Evolutionary conservation across 768 basidiomycete species (phyloP).

Genomic region (Pleurotus tuber-regium): DNA sequence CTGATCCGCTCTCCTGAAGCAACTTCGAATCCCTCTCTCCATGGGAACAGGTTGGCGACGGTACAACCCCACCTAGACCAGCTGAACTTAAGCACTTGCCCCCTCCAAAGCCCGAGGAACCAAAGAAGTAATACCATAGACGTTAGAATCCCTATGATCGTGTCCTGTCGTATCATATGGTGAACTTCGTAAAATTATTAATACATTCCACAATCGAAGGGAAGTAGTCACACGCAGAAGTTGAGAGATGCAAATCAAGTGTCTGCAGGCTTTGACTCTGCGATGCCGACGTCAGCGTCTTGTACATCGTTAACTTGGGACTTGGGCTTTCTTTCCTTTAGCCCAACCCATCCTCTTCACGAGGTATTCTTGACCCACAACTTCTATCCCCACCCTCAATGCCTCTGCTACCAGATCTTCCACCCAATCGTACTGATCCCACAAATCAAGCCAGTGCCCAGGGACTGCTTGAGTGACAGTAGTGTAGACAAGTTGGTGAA

Average conservation of each 20-base stretch:
- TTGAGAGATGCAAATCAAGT: neutral
- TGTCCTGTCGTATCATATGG: neutral
- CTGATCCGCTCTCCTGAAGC: constrained; percentile 34
- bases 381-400: constrained; percentile 80
- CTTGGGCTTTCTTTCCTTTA: constrained; percentile 27
- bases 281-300: constrained; percentile 1
- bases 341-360: constrained; percentile 85
- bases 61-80: constrained; percentile 50
- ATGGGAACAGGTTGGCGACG: constrained; percentile 91
- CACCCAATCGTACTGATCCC: constrained; percentile 95
- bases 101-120: constrained; percentile 71
- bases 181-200: neutral
- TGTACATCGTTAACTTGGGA: constrained; percentile 24
- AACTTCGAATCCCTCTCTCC: constrained; percentile 93
- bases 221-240: neutral
- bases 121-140: constrained; percentile 63
- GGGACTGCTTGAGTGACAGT: constrained; percentile 86
- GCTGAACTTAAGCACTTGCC: constrained; percentile 75
- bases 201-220: no score
- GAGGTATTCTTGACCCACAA: constrained; percentile 90
- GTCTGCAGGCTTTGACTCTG: neutral
- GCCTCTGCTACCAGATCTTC: constrained; percentile 92
- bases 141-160: no score
- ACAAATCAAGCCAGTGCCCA: constrained; percentile 80
- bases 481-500: constrained; percentile 71